These are phyloP conservation scores for Adansonia gregorii DNA, from an alignment of 441 rosid species.

Conservation along the genomic window DNA sequence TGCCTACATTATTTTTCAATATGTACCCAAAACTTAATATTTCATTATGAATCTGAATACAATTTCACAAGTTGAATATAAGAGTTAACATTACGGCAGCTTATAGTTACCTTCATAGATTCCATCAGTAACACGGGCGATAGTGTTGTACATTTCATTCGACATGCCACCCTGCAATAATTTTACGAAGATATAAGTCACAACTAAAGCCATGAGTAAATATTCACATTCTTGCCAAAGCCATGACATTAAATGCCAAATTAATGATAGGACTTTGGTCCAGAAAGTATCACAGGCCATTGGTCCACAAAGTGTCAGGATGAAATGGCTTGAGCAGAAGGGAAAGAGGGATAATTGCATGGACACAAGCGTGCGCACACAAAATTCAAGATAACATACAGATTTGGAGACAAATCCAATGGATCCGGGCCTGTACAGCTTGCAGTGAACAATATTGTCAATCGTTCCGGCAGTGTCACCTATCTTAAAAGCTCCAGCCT, in stretches of 20 bases:
- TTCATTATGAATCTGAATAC: slow-evolving; percentile 25
- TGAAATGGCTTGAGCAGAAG: not conserved
- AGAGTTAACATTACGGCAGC: slow-evolving; percentile 22
- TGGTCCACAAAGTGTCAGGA: not conserved
- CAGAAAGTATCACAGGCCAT: not conserved
- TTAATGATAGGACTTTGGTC: not conserved
- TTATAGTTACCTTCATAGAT: slow-evolving; percentile 75
- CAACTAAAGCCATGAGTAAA: slow-evolving; percentile 1
- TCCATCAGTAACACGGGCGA: slow-evolving; percentile 95
- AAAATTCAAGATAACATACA: slow-evolving; percentile 49
- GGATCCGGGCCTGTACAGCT: slow-evolving; percentile 94
- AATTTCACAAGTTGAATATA: slow-evolving; percentile 20
- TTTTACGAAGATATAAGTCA: slow-evolving; percentile 28
- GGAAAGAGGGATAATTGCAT: too few relatives aligned
- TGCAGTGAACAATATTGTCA: slow-evolving; percentile 89
- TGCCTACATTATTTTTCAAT: slow-evolving; percentile 54
- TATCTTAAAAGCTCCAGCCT: slow-evolving; percentile 97
- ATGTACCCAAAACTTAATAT: slow-evolving; percentile 19
- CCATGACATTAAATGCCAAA: slow-evolving; percentile 3
- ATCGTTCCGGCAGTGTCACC: slow-evolving; percentile 99
- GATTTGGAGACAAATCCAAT: slow-evolving; percentile 98
- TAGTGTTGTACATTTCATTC: slow-evolving; percentile 84
- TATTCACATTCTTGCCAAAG: slow-evolving; percentile 12
- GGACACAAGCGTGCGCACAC: too few relatives aligned
- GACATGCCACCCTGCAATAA: slow-evolving; percentile 92